Evolutionary conservation across 495 filamentous ascomycete genomes (phyloP).

Genomic region (Clohesyomyces aquaticus): DNA sequence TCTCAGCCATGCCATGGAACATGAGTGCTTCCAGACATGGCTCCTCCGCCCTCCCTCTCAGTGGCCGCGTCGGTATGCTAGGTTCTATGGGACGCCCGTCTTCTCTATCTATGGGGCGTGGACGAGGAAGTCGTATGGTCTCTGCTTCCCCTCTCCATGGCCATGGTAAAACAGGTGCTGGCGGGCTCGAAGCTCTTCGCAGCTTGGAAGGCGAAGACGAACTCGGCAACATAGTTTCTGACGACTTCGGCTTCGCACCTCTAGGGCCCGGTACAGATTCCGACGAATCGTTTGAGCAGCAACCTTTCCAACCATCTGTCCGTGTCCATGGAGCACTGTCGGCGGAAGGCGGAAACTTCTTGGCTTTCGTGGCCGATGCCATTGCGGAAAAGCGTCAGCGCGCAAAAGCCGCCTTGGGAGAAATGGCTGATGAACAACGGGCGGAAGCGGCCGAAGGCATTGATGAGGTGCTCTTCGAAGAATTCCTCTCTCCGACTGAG

Average conservation of each 20-base stretch:
- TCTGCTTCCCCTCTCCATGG: slow-evolving; percentile 67
- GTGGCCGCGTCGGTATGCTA: slow-evolving; percentile 30
- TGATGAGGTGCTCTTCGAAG: slow-evolving; percentile 59
- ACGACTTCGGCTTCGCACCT: slow-evolving; percentile 24
- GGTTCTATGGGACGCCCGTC: slow-evolving; percentile 37
- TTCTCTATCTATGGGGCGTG: slow-evolving; percentile 44
- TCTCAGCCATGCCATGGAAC: slow-evolving; percentile 73
- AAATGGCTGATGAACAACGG: slow-evolving; percentile 39
- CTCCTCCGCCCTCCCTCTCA: slow-evolving; percentile 50
- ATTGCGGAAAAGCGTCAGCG: slow-evolving; percentile 43
- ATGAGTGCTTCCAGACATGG: slow-evolving; percentile 62
- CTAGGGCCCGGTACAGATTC: slow-evolving; percentile 8
- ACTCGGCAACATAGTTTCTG: slow-evolving; percentile 14
- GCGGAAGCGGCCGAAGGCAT: slow-evolving; percentile 46
- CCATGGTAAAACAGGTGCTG: slow-evolving; percentile 47
- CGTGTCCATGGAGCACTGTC: slow-evolving; percentile 58
- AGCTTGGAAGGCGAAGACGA: slow-evolving; percentile 47
- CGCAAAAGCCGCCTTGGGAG: slow-evolving; percentile 47
- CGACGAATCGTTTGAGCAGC: slow-evolving; percentile 48
- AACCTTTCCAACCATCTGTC: slow-evolving; percentile 50
- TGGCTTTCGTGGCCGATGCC: slow-evolving; percentile 58
- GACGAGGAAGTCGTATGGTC: slow-evolving; percentile 54
- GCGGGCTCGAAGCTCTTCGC: slow-evolving; percentile 50
- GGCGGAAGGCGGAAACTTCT: slow-evolving; percentile 62
- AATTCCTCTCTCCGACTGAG: slow-evolving; percentile 59